phyloP scores from a whole-genome alignment of 2,329 filamentous ascomycete genomes.

The Parastagonospora avenae region DNA sequence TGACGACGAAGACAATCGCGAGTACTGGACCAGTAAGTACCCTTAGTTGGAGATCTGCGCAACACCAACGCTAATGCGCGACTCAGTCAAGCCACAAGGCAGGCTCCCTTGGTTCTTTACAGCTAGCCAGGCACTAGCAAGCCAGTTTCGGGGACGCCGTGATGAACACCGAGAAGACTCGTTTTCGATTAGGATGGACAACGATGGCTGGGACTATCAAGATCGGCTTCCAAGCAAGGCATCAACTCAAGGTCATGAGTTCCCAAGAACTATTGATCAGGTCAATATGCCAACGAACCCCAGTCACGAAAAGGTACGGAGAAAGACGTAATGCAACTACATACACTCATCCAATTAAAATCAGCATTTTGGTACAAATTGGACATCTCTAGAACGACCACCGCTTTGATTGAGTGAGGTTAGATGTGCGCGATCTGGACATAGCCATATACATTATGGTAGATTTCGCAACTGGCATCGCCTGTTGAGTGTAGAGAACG shows the following conservation, averaged over 20 bases:
- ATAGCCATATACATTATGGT: too few relatives aligned
- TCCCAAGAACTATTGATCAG: conserved; percentile 32
- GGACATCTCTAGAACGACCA: too few relatives aligned
- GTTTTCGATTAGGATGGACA: conserved; percentile 31
- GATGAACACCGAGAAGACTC: conserved; percentile 18
- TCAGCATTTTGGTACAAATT: too few relatives aligned
- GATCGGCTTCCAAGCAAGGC: conserved; percentile 32
- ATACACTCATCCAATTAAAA: too few relatives aligned
- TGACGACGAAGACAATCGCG: conserved; percentile 74
- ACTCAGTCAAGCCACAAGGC: conserved; percentile 39
- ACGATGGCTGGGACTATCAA: conserved; percentile 29
- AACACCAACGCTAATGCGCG: conserved; percentile 15
- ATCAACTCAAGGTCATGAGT: conserved; percentile 28
- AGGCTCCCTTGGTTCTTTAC: conserved; percentile 42
- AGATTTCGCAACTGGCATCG: too few relatives aligned
- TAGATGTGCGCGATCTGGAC: too few relatives aligned
- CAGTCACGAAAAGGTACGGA: conserved; percentile 35
- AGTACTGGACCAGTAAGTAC: conserved; percentile 75
- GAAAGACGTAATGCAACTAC: conserved; percentile 14
- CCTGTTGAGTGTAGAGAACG: background rate
- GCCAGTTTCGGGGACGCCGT: conserved; percentile 22
- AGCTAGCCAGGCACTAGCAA: conserved; percentile 28
- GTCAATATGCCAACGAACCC: conserved; percentile 27
- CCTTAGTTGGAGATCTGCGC: background rate
- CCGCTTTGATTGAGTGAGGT: too few relatives aligned